Base-by-base conservation (phyloP, 1,139 yeast genomes). In the Suhomyces yuchorum region DNA sequence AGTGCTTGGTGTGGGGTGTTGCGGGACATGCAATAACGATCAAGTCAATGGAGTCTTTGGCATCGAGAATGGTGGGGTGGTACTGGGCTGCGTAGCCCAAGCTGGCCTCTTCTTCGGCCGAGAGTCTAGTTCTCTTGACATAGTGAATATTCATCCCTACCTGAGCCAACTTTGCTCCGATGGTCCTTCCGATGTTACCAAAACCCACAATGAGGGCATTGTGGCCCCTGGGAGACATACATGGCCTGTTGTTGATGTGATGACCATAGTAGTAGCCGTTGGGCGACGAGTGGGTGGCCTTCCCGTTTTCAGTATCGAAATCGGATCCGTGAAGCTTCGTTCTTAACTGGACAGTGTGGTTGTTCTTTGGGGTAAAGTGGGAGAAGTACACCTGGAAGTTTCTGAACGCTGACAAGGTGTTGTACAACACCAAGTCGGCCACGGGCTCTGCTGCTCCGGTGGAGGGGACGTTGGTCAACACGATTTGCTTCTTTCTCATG, bases 131-230 rank as follows among this genome's bases (percentile, higher is more conserved):
- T 56, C 93, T 72, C 58, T 85, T 86, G 51, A 80, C 77, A 58
- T 85, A 87, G 55, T 78, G 78, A 28, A 87, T 74, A 18, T 79
- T 67, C 91, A 88, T 85, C 6, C 91, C 92, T 38, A 89, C 68
- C 8, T 70, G 70, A 28, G 70, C 52, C 54, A 87, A 72, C 55
- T 87, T 73, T 42, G 67, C 62, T 2, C 84, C 96, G 45, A 87
- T 80, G 33, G 77, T 73, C 59, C 76, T 76, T 5, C 96, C 96
- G 57, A 89, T 88, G 37, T 81, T 75, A 1, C 96, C 96, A 59
- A 88, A 84, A 0, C 96, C 96, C 2, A 87, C 80, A 38, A 89
- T 77, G 4, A 87, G 83, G 1, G 76, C 92, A 30, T 71, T 68
- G 57, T 84, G 86, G 39, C 82, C 83, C 6, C 68, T 65, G 8